These are phyloP conservation scores for Phytophthora multivora DNA, from an alignment of 352 stramenopile genomes.

Conservation along the genomic window DNA sequence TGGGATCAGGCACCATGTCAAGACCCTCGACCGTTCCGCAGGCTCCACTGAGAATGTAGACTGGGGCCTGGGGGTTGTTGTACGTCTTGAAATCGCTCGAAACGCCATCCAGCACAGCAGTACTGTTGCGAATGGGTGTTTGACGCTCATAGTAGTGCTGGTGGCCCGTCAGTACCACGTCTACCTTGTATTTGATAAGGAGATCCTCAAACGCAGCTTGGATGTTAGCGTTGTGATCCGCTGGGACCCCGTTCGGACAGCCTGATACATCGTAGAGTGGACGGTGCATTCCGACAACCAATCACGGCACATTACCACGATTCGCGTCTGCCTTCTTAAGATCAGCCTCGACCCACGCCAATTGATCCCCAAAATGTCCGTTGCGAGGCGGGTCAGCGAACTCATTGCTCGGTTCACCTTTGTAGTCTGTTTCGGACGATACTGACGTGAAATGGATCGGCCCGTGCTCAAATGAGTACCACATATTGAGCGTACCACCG, in stretches of 20 bases:
- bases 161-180: slow-evolving; percentile 45
- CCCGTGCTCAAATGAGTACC: slow-evolving; percentile 88
- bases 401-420: slow-evolving; percentile 43
- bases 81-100: slow-evolving; percentile 37
- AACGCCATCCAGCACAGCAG: slow-evolving; percentile 29
- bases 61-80: slow-evolving; percentile 36
- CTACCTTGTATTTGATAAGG: slow-evolving; percentile 52
- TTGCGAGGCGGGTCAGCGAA: slow-evolving; percentile 38
- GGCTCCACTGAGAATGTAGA: slow-evolving; percentile 44
- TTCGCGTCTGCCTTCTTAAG: slow-evolving; percentile 52
- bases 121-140: slow-evolving; percentile 26
- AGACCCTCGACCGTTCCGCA: slow-evolving; percentile 37
- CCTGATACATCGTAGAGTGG: slow-evolving; percentile 37
- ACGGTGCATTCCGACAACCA: slow-evolving; percentile 61
- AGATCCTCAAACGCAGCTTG: slow-evolving; percentile 50
- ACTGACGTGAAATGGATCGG: slow-evolving; percentile 82
- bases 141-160: slow-evolving; percentile 48
- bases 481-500: slow-evolving; percentile 73
- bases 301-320: slow-evolving; percentile 48
- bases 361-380: slow-evolving; percentile 56
- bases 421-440: slow-evolving; percentile 77
- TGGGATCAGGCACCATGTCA: slow-evolving; percentile 17
- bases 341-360: slow-evolving; percentile 56
- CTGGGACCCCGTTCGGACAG: slow-evolving; percentile 25
- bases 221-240: slow-evolving; percentile 43